phyloP scores from a whole-genome alignment of 345 rosid genomes.

The Eutrema japonicum region DNA sequence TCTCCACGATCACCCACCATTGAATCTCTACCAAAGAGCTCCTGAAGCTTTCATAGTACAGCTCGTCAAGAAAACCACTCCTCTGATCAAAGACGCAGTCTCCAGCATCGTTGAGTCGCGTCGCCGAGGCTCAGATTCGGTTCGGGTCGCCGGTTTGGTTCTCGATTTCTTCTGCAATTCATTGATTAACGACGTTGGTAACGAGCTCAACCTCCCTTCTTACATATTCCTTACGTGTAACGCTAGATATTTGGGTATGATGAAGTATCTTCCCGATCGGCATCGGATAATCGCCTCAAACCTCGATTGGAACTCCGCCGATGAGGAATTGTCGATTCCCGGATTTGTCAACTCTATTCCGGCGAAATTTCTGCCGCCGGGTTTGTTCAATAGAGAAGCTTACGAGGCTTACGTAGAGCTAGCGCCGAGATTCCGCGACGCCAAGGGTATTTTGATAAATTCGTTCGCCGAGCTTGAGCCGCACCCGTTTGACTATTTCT shows the following conservation, averaged over 20 bases:
- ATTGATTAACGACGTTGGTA: conserved; percentile 46
- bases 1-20: conserved; percentile 33
- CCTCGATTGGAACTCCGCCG: conserved; percentile 30
- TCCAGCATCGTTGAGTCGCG: conserved; percentile 21
- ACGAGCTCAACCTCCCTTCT: conserved; percentile 48
- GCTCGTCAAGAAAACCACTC: conserved; percentile 26
- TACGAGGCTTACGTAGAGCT: conserved; percentile 42
- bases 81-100: conserved; percentile 23
- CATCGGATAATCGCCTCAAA: conserved; percentile 37
- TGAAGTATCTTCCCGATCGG: conserved; percentile 44
- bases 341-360: conserved; percentile 49
- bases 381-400: conserved; percentile 43
- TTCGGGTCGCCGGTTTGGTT: conserved; percentile 47
- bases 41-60: conserved; percentile 37
- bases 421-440: conserved; percentile 47
- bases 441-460: conserved; percentile 54
- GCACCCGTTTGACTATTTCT: conserved; percentile 31
- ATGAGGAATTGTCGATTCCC: conserved; percentile 35
- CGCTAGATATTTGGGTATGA: conserved; percentile 49
- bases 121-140: conserved; percentile 33
- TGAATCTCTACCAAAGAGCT: conserved; percentile 38
- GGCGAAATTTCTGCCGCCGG: conserved; percentile 43
- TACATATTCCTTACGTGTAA: conserved; percentile 53
- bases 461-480: conserved; percentile 53
- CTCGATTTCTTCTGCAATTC: conserved; percentile 55